Conservation (phyloP, 2,329 filamentous ascomycete genomes). For the Coniochaeta hoffmannii region DNA sequence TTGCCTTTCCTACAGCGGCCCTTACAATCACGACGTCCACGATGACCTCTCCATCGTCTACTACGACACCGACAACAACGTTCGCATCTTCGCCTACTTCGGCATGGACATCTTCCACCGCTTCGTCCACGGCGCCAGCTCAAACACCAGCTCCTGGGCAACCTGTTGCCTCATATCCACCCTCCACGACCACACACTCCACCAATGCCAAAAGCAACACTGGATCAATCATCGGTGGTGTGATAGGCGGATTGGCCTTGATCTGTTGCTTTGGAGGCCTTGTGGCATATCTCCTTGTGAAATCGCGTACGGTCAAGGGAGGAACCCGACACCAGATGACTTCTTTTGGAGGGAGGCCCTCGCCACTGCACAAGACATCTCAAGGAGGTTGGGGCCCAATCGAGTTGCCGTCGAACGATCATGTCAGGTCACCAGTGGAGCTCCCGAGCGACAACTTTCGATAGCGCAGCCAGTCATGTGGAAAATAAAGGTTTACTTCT, state of each 20-base stretch:
- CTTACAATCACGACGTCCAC: neutral
- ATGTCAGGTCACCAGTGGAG: neutral
- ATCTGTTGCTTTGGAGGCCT: neutral
- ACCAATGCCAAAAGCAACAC: neutral
- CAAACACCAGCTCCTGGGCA: neutral
- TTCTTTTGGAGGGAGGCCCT: neutral
- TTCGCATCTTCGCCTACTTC: neutral
- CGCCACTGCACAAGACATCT: neutral
- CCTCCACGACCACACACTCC: neutral
- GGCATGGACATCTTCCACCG: neutral
- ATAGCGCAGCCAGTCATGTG: no score
- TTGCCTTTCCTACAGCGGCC: slow-evolving; percentile 2
- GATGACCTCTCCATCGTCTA: neutral
- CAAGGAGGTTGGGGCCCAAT: neutral
- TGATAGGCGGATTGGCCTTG: neutral
- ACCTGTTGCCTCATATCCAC: neutral
- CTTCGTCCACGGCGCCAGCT: neutral
- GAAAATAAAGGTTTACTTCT: no score
- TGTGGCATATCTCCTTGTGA: neutral
- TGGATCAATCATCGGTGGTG: neutral
- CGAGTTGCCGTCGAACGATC: neutral
- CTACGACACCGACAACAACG: neutral
- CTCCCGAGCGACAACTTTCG: neutral
- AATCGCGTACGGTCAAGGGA: neutral
- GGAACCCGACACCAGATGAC: neutral